Conservation (phyloP, 352 stramenopile species). For the Phytophthora constricta region DNA sequence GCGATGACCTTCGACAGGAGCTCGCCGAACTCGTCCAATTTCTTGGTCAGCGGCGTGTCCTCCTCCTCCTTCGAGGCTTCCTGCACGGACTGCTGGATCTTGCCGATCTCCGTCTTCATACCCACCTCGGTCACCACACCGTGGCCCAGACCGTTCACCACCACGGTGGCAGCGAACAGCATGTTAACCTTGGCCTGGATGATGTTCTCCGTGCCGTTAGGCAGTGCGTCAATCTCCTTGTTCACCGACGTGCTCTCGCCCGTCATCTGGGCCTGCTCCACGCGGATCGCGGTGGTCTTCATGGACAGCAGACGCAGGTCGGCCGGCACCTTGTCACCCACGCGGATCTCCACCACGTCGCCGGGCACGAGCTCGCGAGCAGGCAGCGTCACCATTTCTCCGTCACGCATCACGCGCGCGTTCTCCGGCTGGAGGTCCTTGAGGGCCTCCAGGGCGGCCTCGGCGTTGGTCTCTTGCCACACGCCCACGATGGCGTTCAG, state of each 20-base stretch:
- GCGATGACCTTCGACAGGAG: conserved; percentile 97
- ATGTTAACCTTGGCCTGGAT: conserved; percentile 96
- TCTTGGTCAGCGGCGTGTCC: conserved; percentile 97
- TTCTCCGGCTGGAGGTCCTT: conserved; percentile 96
- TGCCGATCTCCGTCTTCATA: conserved; percentile 99
- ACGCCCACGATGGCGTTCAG: conserved; percentile 97
- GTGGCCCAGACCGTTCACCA: conserved; percentile 95
- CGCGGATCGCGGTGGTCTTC: conserved; percentile 94
- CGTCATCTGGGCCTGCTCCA: conserved; percentile 97
- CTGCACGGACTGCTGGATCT: conserved; percentile 95
- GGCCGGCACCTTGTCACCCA: conserved; percentile 98
- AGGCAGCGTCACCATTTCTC: conserved; percentile 84
- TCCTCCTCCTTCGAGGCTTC: conserved; percentile 94
- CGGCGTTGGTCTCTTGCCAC: conserved; percentile 95
- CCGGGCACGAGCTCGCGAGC: conserved; percentile 95
- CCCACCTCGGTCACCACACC: conserved; percentile 96
- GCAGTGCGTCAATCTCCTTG: conserved; percentile 89
- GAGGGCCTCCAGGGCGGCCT: conserved; percentile 94
- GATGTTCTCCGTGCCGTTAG: conserved; percentile 68
- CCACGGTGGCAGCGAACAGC: conserved; percentile 97
- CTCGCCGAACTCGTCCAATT: conserved; percentile 99
- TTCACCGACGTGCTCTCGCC: conserved; percentile 95
- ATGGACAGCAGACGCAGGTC: conserved; percentile 96
- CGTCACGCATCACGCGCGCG: conserved; percentile 88
- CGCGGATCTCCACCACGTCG: conserved; percentile 96